These are phyloP conservation scores for Fomitopsis schrenkii DNA, from an alignment of 1,284 basidiomycete species.

Conservation along the genomic window DNA sequence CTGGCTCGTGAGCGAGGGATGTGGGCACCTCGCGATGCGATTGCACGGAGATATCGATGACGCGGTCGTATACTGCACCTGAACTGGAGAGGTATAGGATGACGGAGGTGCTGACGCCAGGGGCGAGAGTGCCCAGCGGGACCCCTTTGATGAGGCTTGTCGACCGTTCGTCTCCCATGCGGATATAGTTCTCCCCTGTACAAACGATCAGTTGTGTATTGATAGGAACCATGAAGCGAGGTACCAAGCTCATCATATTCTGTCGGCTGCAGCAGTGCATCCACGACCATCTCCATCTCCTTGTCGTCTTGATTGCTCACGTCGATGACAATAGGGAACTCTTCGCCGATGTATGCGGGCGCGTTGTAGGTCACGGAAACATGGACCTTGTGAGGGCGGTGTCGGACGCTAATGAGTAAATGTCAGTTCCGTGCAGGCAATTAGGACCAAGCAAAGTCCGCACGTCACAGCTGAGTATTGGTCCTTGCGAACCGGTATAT, in stretches of 20 bases:
- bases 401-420: constrained; percentile 46
- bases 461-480: constrained; percentile 50
- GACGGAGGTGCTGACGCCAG: constrained; percentile 52
- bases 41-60: constrained; percentile 74
- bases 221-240: constrained; percentile 18
- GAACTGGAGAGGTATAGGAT: constrained; percentile 55
- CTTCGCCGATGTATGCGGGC: constrained; percentile 76
- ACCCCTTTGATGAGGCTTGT: constrained; percentile 72
- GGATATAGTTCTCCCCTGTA: constrained; percentile 55
- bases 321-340: constrained; percentile 64
- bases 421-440: not conserved
- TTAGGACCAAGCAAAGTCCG: constrained; percentile 18
- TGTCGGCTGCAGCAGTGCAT: constrained; percentile 75
- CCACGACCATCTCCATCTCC: constrained; percentile 62
- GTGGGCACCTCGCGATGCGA: constrained; percentile 35
- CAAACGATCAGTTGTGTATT: not conserved
- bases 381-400: constrained; percentile 56
- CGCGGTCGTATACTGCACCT: constrained; percentile 60
- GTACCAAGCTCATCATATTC: constrained; percentile 72
- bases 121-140: constrained; percentile 54
- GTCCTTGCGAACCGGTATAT: constrained; percentile 46
- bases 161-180: constrained; percentile 57
- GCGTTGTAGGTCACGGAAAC: constrained; percentile 53
- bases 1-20: constrained; percentile 6
- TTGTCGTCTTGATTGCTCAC: constrained; percentile 68